phyloP scores from a whole-genome alignment of 768 basidiomycete species.

The Psilocybe cyanescens region DNA sequence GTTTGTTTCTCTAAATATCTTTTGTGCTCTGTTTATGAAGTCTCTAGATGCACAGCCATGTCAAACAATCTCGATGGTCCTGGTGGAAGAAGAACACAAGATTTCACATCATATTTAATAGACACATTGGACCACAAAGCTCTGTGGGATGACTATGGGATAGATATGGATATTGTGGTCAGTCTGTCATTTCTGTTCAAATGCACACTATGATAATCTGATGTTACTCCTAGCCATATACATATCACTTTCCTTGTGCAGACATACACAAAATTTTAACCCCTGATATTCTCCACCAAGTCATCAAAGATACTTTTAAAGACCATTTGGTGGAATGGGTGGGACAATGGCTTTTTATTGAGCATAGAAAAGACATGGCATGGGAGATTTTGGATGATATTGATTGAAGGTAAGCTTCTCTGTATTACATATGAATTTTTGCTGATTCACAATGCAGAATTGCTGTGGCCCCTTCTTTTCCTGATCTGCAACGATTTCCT shows the following conservation, averaged over 20 bases:
- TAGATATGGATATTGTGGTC: slow-evolving; percentile 35
- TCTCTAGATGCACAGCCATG: background rate
- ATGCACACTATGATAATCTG: background rate
- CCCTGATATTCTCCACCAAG: slow-evolving; percentile 37
- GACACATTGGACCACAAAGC: slow-evolving; percentile 18
- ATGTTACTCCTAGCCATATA: slow-evolving; percentile 33
- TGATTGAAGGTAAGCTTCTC: slow-evolving; percentile 26
- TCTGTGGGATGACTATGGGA: slow-evolving; percentile 36
- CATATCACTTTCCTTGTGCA: slow-evolving; percentile 32
- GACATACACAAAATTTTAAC: slow-evolving; percentile 37
- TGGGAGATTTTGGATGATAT: slow-evolving; percentile 33
- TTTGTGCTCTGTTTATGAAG: background rate
- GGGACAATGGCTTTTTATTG: slow-evolving; percentile 23
- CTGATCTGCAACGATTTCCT: slow-evolving; percentile 9
- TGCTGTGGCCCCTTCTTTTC: slow-evolving; percentile 20
- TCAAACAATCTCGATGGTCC: slow-evolving; percentile 28
- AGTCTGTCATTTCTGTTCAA: slow-evolving; percentile 9
- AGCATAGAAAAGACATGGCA: slow-evolving; percentile 19
- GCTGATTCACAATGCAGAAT: slow-evolving; percentile 16
- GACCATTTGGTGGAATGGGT: slow-evolving; percentile 42
- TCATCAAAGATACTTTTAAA: slow-evolving; percentile 41
- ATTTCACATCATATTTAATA: slow-evolving; percentile 24
- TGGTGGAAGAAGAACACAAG: slow-evolving; percentile 15
- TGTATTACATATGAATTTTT: slow-evolving; percentile 8
- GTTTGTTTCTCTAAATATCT: background rate